Evolutionary conservation across 192 early-diverging fungal genomes (phyloP), one percentile per base, ranked within the genome.

Genomic region (Umbelopsis vinacea): DNA sequence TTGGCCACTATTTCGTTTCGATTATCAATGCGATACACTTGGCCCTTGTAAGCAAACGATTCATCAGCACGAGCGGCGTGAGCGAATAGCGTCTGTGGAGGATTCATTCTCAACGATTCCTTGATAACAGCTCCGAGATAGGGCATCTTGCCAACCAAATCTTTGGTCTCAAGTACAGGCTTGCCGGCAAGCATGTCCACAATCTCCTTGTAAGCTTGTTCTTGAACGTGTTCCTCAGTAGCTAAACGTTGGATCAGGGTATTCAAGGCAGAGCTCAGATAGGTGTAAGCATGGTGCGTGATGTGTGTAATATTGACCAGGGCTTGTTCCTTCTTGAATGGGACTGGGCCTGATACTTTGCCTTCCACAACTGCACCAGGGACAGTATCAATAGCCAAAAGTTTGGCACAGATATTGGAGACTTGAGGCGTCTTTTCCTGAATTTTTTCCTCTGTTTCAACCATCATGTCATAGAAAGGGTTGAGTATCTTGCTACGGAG

Each of bases 191-290:
- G 38, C 6, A 53, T 24, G 10, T 21, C 40, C 3, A 43, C 33
- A 11, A 66, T 68, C 35, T 85, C 79, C 26, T 82, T 75, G 22
- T 74, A 52, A 1, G 81, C 69, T 9, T 72, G 70, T n/a, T 50
- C 21, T 26, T 85, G 83, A 29, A 78, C 53, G 35, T 81, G 67
- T 8, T 84, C 78, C 38, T 81, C 22, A 2, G 72, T 75, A 8
- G 86, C 79, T 12, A 87, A 48, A 17, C 78, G 79, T 26, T 81
- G 81, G 40, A 86, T 38, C 10, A 74, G 22, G 12, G 68, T 81
- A 50, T 74, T 71, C 14, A 81, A n/a, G 12, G 75, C 38, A 6
- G 75, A 67, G 3, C 72, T 74, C 4, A 81, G 26, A 66, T 74
- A 68, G 0, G 48, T 71, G 54, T 66, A 72, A 0, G 71, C 67